Evolutionary conservation across 345 rosid genomes (phyloP).

Genomic region (Gossypium sturtianum): DNA sequence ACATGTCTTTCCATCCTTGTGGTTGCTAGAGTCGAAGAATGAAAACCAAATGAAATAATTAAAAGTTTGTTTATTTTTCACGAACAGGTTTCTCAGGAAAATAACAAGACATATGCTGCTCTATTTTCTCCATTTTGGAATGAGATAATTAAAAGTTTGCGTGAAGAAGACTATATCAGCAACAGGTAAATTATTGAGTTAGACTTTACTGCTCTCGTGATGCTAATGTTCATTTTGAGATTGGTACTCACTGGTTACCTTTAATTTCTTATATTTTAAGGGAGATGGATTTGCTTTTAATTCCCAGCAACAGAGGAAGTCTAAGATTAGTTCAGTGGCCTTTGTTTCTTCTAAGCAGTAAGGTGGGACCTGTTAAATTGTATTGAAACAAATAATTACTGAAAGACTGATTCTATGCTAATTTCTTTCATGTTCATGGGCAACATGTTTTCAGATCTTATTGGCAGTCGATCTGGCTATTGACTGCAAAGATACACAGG

Average conservation of each 20-base stretch:
- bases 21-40: neutral
- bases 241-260: neutral
- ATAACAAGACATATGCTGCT: constrained; percentile 73
- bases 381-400: neutral
- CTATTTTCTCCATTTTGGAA: constrained; percentile 99
- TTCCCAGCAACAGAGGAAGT: constrained; percentile 93
- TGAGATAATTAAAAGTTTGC: constrained; percentile 88
- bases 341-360: constrained; percentile 94
- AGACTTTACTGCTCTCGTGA: constrained; percentile 8
- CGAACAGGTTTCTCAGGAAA: constrained; percentile 59
- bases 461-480: constrained; percentile 90
- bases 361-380: constrained; percentile 45
- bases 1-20: neutral
- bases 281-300: constrained; percentile 92
- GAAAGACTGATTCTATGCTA: constrained; percentile 4
- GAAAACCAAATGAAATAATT: neutral
- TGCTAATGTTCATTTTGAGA: constrained; percentile 10
- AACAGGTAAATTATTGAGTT: constrained; percentile 48
- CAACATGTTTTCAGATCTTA: constrained; percentile 53
- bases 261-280: constrained; percentile 31
- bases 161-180: constrained; percentile 94
- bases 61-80: constrained; percentile 6
- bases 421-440: constrained; percentile 14
- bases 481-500: constrained; percentile 85
- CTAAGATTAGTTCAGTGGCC: constrained; percentile 97